Base-by-base conservation (phyloP, 257 asterid species). In the Cinchona pubescens region DNA sequence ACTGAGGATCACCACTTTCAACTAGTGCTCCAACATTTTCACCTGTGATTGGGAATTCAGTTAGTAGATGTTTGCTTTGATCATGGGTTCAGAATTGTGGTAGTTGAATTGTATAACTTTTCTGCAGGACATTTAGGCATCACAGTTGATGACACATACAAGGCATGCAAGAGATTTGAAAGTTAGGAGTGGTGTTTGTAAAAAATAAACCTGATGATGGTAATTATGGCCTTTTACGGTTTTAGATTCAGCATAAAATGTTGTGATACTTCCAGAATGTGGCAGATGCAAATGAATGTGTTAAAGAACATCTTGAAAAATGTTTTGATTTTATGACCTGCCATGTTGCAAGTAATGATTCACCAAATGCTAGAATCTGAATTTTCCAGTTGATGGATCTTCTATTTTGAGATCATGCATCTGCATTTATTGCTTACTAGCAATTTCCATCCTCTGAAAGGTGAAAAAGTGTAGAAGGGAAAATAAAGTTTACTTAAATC, bases 111-210 rank as follows among this genome's bases (percentile, higher is more conserved):
- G 69, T 72, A 38, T 40, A 30, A 38, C 53, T 64, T 43, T 68
- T 37, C 65, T 85, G 85, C 89, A 94, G 98, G 95, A 74, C 98
- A 94, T 85, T 85, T 91, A 51, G 96, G 97, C 32, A 76, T 94
- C 75, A 92, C 96, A 42, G 97, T 90, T 58, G 97, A 92, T 79
- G 89, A 94, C 78, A 87, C 85, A 32, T 72, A 85, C 81, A 88
- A 87, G 85, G 97, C 97, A 7, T 92, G 97, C 76, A 56, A 88
- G 82, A 87, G 98, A 87, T 92, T 94, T 73, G 97, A 92, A 80
- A 83, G 87, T 78, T 89, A 74, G 96, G 96, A 70, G 97, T 94
- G 73, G 90, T 87, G 77, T 94, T 92, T 53, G 97, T 89, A 11
- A 92, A 92, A 84, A 89, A n/a, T n/a, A n/a, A 82, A 82, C 96